Evolutionary conservation across 306 rosid species (phyloP).

Genomic region (Trichosanthes cucumerina): DNA sequence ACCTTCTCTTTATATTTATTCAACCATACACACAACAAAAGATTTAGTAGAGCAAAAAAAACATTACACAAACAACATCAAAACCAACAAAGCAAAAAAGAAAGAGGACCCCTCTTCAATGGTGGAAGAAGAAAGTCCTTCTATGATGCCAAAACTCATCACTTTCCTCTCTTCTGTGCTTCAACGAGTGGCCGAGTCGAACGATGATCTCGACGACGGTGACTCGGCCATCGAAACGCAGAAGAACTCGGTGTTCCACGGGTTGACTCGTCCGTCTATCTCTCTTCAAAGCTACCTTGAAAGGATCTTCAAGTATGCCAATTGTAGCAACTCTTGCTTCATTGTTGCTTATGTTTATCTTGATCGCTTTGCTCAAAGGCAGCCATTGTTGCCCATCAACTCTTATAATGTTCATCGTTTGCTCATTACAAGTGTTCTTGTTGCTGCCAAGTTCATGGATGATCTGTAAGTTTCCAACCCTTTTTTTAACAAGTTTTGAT

Average conservation of each 20-base stretch:
- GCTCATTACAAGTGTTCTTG: slow-evolving; percentile 82
- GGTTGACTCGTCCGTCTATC: slow-evolving; percentile 60
- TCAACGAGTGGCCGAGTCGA: slow-evolving; percentile 62
- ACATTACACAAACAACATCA: background rate
- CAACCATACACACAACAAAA: background rate
- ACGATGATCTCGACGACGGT: slow-evolving; percentile 38
- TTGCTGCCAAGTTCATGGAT: slow-evolving; percentile 98
- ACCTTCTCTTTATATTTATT: background rate
- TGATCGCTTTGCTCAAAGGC: slow-evolving; percentile 77
- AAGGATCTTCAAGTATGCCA: slow-evolving; percentile 89
- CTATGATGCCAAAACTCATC: slow-evolving; percentile 57
- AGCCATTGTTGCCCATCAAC: slow-evolving; percentile 69
- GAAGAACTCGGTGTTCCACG: slow-evolving; percentile 73
- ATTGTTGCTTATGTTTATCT: slow-evolving; percentile 88
- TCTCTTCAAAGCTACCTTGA: slow-evolving; percentile 70
- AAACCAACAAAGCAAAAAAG: background rate
- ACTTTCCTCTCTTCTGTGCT: slow-evolving; percentile 73
- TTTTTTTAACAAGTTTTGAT: background rate
- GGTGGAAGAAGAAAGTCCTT: slow-evolving; percentile 75
- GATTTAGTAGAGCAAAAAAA: background rate
- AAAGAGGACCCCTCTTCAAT: slow-evolving; percentile 17
- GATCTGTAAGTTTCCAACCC: slow-evolving; percentile 47
- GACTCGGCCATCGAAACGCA: slow-evolving; percentile 29
- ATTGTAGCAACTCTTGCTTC: slow-evolving; percentile 84
- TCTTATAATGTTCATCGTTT: slow-evolving; percentile 76